Percentiles rank a stretch among this genome's conserved stretches.
Evolutionary conservation across 2,329 filamentous ascomycete genomes (phyloP).

Genomic region (Diaporthe destruens): DNA sequence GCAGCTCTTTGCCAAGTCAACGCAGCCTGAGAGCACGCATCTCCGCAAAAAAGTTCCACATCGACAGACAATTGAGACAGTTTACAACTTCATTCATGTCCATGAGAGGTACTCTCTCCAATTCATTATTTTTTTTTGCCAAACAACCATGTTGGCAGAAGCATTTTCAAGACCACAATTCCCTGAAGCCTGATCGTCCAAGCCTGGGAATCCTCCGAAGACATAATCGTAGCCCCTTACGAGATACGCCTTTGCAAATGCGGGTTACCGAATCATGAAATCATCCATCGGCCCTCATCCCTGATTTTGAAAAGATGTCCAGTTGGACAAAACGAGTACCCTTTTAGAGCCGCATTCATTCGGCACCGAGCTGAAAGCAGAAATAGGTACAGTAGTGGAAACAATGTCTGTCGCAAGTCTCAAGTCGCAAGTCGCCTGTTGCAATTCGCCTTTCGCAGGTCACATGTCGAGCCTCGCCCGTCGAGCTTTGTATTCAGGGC

Average conservation of each 20-base stretch:
- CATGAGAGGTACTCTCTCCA: slow-evolving; percentile 13
- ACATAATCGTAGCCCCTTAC: slow-evolving; percentile 25
- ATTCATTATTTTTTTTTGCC: slow-evolving; percentile 21
- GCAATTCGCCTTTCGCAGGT: no score
- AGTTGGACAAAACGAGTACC: slow-evolving; percentile 7
- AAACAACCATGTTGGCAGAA: neutral
- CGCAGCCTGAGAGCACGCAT: neutral
- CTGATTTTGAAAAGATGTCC: slow-evolving; percentile 18
- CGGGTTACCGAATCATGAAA: slow-evolving; percentile 26
- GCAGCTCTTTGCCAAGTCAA: no score
- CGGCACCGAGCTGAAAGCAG: slow-evolving; percentile 20
- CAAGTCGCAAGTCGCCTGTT: no score
- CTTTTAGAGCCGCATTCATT: slow-evolving; percentile 7
- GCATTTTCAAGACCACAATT: slow-evolving; percentile 20
- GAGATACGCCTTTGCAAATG: slow-evolving; percentile 35
- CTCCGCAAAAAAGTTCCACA: neutral
- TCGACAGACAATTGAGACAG: neutral
- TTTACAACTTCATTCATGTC: neutral
- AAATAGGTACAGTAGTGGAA: slow-evolving; percentile 22
- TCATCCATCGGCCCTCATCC: slow-evolving; percentile 10
- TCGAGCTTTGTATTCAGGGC: neutral
- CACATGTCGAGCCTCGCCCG: no score
- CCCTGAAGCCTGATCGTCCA: slow-evolving; percentile 4
- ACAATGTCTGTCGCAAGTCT: slow-evolving; percentile 12
- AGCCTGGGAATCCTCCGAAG: slow-evolving; percentile 19